Base-by-base conservation (phyloP, 208 protist genomes). In the Leishmania gerbilli region DNA sequence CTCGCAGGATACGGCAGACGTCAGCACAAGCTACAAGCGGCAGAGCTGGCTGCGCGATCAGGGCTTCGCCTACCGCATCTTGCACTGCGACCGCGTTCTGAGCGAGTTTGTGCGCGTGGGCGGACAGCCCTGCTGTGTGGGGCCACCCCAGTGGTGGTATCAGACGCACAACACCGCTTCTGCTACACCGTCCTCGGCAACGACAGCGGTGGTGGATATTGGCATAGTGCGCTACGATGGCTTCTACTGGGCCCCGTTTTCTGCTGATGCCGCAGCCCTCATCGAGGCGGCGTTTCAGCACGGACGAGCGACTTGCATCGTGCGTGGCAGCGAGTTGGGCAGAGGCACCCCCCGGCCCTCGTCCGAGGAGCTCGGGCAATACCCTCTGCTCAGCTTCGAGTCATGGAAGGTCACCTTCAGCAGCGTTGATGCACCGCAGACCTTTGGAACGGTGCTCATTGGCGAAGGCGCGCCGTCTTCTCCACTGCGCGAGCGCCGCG, bases 11-110 rank as follows among this genome's bases (percentile, higher is more conserved):
- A 99, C 99, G 34, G 81, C 95, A 40, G 99, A 99, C 84, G 95
- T 99, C 86, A 95, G 91, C 71, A 99, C 97, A 74, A 97, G 95
- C 78, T 97, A 96, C 71, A 98, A 95, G 72, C 95, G 99, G 68
- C 99, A 99, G 92, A 98, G 98, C 85, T 99, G 99, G 95, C 93
- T 99, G 76, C 93, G 99, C 27, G 98, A 99, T 81, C 95, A 98
- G 84, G 96, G 96, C 53, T 98, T 97, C 75, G 93, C 93, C 58
- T 98, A 98, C 81, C 94, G 92, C 69, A 91, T 97, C 42, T 76
- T 98, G 45, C 87, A 88, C 74, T 81, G 84, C 49, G 90, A 92
- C 34, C 53, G 64, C 24, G 91, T 97, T 51, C 81, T 97, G 58
- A 42, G 47, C 24, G 87, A 87, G 81, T 90, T 86, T 21, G 79